Evolutionary conservation across 208 protist species (phyloP).

Genomic region (Acanthamoeba castellanii): DNA sequence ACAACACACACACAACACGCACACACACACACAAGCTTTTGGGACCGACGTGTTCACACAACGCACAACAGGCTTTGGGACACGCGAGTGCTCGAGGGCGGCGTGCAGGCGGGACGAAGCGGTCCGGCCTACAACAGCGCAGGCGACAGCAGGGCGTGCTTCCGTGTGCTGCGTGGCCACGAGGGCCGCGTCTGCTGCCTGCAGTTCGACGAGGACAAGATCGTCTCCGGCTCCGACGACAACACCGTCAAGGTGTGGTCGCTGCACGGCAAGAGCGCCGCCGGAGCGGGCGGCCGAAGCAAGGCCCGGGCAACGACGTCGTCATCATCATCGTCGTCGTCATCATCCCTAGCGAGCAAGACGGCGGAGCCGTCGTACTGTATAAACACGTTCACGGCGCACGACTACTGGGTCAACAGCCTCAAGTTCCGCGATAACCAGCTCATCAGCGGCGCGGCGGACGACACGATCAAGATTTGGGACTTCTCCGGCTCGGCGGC

Average conservation of each 20-base stretch:
- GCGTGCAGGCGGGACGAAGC: background rate
- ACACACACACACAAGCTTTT: too few species aligned
- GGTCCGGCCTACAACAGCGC: background rate
- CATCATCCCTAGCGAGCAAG: background rate
- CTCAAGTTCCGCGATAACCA: background rate
- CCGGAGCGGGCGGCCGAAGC: background rate
- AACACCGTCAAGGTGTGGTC: slow-evolving; percentile 59
- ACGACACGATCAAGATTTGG: slow-evolving; percentile 54
- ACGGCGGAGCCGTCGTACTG: background rate
- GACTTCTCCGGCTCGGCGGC: background rate
- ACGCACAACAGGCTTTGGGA: background rate
- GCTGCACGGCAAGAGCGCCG: background rate
- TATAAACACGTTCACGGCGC: slow-evolving; percentile 29
- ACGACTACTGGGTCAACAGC: slow-evolving; percentile 59
- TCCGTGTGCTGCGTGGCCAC: background rate
- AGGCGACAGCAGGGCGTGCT: background rate
- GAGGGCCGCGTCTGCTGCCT: slow-evolving; percentile 41
- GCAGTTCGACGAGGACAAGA: slow-evolving; percentile 69
- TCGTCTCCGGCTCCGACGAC: slow-evolving; percentile 45
- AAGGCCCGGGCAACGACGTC: background rate
- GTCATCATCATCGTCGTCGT: background rate
- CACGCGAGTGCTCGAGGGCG: slow-evolving; percentile 8
- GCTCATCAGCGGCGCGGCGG: slow-evolving; percentile 39
- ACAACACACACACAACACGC: too few species aligned
- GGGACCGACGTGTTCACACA: too few species aligned